phyloP scores from a whole-genome alignment of 495 filamentous ascomycete species.

The Lasiosphaeria hispida region DNA sequence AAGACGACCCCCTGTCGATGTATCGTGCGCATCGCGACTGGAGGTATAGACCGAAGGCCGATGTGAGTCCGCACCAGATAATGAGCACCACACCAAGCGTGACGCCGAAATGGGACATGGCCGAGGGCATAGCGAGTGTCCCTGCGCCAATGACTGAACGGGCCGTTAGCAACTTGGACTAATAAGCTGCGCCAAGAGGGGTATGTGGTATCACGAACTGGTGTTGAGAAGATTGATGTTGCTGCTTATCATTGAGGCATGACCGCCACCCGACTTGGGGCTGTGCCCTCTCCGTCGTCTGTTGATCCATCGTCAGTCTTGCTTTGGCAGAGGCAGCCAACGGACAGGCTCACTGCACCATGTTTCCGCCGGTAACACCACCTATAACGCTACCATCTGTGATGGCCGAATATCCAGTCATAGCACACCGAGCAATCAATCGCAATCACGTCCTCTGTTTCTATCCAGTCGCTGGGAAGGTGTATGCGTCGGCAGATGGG shows the following conservation, averaged over 20 bases:
- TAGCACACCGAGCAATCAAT: constrained; percentile 21
- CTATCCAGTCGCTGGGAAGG: not conserved
- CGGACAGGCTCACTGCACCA: constrained; percentile 37
- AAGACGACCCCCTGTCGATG: constrained; percentile 72
- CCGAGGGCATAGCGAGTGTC: constrained; percentile 89
- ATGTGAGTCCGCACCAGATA: constrained; percentile 82
- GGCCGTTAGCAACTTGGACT: not conserved
- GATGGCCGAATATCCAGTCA: constrained; percentile 46
- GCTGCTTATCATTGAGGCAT: constrained; percentile 86
- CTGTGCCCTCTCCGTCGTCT: constrained; percentile 36
- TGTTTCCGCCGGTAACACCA: constrained; percentile 32
- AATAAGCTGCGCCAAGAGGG: not conserved
- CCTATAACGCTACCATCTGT: constrained; percentile 33
- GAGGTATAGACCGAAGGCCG: constrained; percentile 91
- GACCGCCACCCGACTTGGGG: constrained; percentile 54
- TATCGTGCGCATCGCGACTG: constrained; percentile 91
- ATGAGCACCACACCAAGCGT: constrained; percentile 78
- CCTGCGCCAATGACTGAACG: constrained; percentile 85
- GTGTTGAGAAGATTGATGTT: constrained; percentile 96
- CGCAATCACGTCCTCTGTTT: not conserved
- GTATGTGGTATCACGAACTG: constrained; percentile 45
- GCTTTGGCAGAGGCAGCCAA: not conserved
- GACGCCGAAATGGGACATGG: constrained; percentile 89
- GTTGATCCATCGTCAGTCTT: not conserved
- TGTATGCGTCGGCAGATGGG: too few species aligned